Base-by-base conservation (phyloP, 192 early-diverging fungal genomes). In the Backusella circina region DNA sequence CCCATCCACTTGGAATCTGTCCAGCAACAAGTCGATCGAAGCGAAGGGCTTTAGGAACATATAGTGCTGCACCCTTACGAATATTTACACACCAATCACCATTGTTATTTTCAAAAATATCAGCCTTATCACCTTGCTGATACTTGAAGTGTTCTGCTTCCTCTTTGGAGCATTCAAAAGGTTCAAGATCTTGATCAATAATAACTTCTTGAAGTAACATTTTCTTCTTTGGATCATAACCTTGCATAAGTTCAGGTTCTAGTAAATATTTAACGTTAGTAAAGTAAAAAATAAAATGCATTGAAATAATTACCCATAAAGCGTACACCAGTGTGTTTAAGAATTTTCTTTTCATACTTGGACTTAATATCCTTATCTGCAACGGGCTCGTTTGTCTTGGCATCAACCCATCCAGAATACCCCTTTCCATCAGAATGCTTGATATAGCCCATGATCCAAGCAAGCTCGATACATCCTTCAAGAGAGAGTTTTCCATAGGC, bases 381-480 rank as follows among this genome's bases (percentile, higher is more conserved):
- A 73, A 98, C 93, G 26, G 97, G 95, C 75, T 95, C 91, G 44
- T 84, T 86, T 64, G 94, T 91, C 80, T 91, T 91, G 71, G 89
- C 90, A 83, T 98, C 97, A 33, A 96, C 89, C 97, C 97, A 98
- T 54, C 97, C 97, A 80, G 91, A 88, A 87, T 95, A 97, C 64
- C 88, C 86, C 44, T 87, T 65, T 28, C 95, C 95, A 72, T 92
- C 91, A 80, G 90, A 89, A 79, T 94, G 95, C 82, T 91, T 94
- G 84, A 98, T 95, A 72, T 92, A 92, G 35, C 95, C 95, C 97
- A 98, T 97, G 82, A 98, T 94, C 95, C 97, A 96, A 6, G 97
- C 95, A 89, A 98, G 91, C 82, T 98, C 97, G 75, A 98, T 95
- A 80, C 94, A 96, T 10, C 97, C 95, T 72, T 94, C 92, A 33